Conservation (phyloP, 2,329 filamentous ascomycete genomes). For the Claviceps pazoutovae region DNA sequence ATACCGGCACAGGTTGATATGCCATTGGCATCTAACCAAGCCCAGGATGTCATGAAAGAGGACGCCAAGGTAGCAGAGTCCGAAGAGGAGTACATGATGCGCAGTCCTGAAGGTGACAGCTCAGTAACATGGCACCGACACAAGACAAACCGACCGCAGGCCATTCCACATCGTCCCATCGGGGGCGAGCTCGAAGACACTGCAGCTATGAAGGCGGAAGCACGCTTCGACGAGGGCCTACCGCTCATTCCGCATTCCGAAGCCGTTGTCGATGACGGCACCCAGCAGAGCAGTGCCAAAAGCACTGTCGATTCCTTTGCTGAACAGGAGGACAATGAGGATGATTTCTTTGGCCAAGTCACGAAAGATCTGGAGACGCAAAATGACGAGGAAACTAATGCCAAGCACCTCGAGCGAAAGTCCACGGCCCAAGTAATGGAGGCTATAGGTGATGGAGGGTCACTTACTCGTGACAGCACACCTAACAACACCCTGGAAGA, state of each 20-base stretch:
- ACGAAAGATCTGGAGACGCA: constrained; percentile 17
- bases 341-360: constrained; percentile 49
- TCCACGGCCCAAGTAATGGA: constrained; percentile 54
- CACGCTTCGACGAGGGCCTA: constrained; percentile 56
- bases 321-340: constrained; percentile 37
- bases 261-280: constrained; percentile 1
- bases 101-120: constrained; percentile 4
- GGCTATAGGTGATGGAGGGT: constrained; percentile 25
- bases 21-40: constrained; percentile 34
- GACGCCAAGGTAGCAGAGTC: constrained; percentile 33
- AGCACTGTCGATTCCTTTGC: constrained; percentile 22
- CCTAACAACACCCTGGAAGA: constrained; percentile 18
- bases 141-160: constrained; percentile 9
- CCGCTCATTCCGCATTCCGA: constrained; percentile 39
- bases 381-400: constrained; percentile 8
- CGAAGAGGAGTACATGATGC: constrained; percentile 18
- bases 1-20: constrained; percentile 19
- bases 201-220: constrained; percentile 33
- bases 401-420: constrained; percentile 44
- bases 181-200: constrained; percentile 29
- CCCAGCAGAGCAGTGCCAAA: constrained; percentile 10
- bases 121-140: constrained; percentile 6
- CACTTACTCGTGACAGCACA: constrained; percentile 17
- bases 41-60: constrained; percentile 38
- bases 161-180: constrained; percentile 22